These are phyloP conservation scores for Chrysanthemum lavandulifolium DNA, from an alignment of 129 eudicot species.

Conservation along the genomic window DNA sequence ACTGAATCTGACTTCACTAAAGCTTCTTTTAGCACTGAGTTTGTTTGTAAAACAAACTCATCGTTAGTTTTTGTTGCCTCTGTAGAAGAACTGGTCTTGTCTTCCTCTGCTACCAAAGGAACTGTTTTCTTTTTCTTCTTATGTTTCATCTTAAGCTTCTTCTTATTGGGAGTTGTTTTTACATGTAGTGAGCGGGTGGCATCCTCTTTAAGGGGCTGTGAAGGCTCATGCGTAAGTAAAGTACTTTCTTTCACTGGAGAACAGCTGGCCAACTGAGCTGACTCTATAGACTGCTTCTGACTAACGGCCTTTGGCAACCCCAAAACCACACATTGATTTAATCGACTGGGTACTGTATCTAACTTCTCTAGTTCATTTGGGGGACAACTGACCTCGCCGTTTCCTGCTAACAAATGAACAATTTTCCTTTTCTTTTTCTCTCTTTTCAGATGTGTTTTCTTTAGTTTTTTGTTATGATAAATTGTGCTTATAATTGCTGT, in stretches of 20 bases:
- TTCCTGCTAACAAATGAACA: slow-evolving; percentile 2
- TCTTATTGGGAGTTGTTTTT: not conserved
- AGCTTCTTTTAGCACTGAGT: slow-evolving; percentile 14
- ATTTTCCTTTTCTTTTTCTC: slow-evolving; percentile 11
- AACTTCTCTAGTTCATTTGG: not conserved
- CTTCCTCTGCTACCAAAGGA: slow-evolving; percentile 13
- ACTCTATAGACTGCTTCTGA: not conserved
- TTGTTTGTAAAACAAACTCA: slow-evolving; percentile 9
- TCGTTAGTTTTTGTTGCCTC: slow-evolving; percentile 7
- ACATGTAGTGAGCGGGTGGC: slow-evolving; percentile 8
- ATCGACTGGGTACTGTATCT: not conserved
- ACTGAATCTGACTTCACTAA: slow-evolving; percentile 9
- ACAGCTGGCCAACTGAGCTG: slow-evolving; percentile 5
- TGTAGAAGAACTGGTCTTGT: slow-evolving; percentile 3
- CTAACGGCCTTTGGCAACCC: not conserved
- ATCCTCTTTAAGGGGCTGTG: not conserved
- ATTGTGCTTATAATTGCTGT: slow-evolving; percentile 19
- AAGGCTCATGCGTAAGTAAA: not conserved
- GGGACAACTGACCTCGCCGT: slow-evolving; percentile 6
- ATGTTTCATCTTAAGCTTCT: not conserved
- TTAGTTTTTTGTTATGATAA: not conserved
- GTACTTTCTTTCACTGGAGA: not conserved
- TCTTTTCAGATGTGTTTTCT: slow-evolving; percentile 13
- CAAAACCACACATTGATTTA: slow-evolving; percentile 19
- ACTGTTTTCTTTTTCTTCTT: slow-evolving; percentile 10